Base-by-base conservation (phyloP, 1,139 yeast species). In the Komagataea norvegica region DNA sequence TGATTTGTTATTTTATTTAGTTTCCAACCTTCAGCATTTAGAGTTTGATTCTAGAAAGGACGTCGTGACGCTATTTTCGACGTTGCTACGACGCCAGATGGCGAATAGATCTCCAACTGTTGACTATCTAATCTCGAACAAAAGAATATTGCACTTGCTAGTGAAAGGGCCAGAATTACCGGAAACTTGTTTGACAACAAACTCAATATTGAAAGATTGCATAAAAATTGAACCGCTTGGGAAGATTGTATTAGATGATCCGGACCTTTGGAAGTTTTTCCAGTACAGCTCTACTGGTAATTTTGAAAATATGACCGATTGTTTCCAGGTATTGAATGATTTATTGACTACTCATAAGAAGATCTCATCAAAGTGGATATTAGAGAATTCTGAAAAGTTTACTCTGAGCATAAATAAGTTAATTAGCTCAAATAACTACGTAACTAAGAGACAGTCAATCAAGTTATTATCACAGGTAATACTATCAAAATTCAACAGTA, bases 11-110 rank as follows among this genome's bases (percentile, higher is more conserved):
- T 73, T 72, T 47, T 68, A 71, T 25, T 62, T 91, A 42, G 67
- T 86, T 15, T 58, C 64, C 25, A 73, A 79, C 51, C 65, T 91
- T 43, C 65, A 66, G 13, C 70, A 71, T 29, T 68, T 91, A 40
- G 96, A 87, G 49, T 89, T 91, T 59, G 97, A 91, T 57, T 77
- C 95, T 29, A 70, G 96, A 42, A 88, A 89, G 55, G 94, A 85
- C 52, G 94, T 87, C 13, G 73, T 78, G 10, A 68, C 76, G 11
- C 60, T 91, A 37, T 88, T 87, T 57, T 76, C 80, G 50, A 78
- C 88, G 4, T 68, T 93, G 36, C 70, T 91, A 45, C 79, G 93
- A 52, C 79, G 95, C 43, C 86, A 83, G 48, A 75, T 78, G 34
- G 91, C 88, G 37, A 75, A 71, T 53, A 72, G 86, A 48, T 75